phyloP scores from a whole-genome alignment of 805 yeast species.

The Priceomyces castillae region DNA sequence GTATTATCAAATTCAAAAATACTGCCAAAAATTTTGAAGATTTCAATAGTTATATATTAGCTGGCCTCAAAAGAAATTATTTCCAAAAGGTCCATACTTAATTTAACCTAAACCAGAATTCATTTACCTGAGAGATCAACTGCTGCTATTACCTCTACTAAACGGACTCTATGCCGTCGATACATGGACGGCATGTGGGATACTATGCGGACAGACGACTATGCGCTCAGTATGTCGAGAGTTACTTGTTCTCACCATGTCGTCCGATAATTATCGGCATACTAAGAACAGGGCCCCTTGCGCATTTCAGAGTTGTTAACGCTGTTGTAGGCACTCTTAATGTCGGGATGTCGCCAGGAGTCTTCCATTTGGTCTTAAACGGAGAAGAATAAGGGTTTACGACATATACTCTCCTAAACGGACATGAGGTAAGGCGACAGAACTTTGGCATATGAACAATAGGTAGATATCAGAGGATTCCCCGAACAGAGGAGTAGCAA shows the following conservation, averaged over 20 bases:
- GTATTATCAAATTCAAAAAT: not conserved
- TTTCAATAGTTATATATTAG: conserved; percentile 4
- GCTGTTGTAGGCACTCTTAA: not conserved
- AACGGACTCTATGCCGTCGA: conserved; percentile 2
- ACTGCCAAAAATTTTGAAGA: conserved; percentile 1
- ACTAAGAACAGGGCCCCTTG: not conserved
- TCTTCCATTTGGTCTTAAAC: not conserved
- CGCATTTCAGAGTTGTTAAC: not conserved
- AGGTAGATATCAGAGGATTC: not conserved
- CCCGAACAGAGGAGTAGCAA: no score
- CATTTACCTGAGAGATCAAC: not conserved
- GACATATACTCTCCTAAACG: not conserved
- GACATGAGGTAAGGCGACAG: not conserved
- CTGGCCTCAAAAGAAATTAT: conserved; percentile 1
- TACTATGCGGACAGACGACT: not conserved
- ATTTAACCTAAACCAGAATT: conserved; percentile 6
- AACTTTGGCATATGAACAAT: not conserved
- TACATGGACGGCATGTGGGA: conserved; percentile 1
- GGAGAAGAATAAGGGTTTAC: not conserved
- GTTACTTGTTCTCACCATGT: not conserved
- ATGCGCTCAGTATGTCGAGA: not conserved
- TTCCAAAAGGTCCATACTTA: conserved; percentile 1
- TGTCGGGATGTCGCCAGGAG: not conserved
- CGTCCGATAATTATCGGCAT: not conserved
- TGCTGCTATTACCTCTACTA: conserved; percentile 3